A percentile compares a stretch with the other conserved stretches of the same genome.
Conservation (phyloP, 257 asterid genomes). For the Rauvolfia tetraphylla region DNA sequence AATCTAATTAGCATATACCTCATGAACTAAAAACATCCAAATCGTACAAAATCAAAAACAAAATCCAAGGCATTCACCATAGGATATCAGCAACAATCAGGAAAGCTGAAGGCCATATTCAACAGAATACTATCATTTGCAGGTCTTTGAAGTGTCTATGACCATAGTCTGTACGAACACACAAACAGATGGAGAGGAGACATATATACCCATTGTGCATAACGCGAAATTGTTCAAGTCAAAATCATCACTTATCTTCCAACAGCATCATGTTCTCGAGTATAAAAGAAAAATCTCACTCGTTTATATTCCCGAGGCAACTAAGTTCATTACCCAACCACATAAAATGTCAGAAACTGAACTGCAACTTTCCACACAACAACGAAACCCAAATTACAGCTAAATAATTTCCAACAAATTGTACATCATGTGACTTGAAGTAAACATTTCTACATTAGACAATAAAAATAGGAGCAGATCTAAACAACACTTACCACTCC, state of each 20-base stretch:
- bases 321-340: neutral
- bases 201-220: too few relatives aligned
- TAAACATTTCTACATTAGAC: neutral
- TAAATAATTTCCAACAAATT: neutral
- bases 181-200: too few relatives aligned
- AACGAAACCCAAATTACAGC: neutral
- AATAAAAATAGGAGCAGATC: neutral
- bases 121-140: neutral
- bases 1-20: neutral
- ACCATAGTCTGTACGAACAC: neutral
- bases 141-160: neutral
- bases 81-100: neutral
- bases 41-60: neutral
- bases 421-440: neutral
- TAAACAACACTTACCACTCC: slow-evolving; percentile 4
- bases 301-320: neutral
- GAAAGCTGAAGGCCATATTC: neutral
- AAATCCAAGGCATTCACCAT: neutral
- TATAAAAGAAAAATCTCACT: neutral
- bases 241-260: neutral
- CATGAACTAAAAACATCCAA: neutral
- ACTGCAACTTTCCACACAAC: neutral
- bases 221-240: neutral
- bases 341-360: neutral
- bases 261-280: neutral